These are phyloP conservation scores for Cicer bijugum DNA, from an alignment of 306 rosid species.

Conservation along the genomic window DNA sequence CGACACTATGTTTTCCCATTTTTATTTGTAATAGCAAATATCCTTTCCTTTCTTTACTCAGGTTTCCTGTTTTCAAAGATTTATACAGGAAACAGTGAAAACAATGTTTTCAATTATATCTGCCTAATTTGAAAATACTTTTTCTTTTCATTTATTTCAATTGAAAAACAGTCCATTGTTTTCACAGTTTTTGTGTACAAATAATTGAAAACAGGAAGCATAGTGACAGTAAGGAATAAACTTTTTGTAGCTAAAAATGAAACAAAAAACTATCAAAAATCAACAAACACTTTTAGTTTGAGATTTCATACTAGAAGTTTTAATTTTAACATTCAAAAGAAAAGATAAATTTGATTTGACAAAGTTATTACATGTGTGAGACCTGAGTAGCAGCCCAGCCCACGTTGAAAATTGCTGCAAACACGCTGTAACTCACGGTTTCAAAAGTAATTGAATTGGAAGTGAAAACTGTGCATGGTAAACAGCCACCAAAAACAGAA, in stretches of 20 bases:
- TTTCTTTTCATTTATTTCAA: too few species aligned
- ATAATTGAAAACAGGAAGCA: neutral
- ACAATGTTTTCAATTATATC: too few species aligned
- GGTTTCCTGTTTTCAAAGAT: too few species aligned
- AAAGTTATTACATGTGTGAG: constrained; percentile 83
- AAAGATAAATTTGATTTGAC: constrained; percentile 28
- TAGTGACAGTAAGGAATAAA: neutral
- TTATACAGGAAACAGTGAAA: too few species aligned
- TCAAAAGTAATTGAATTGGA: constrained; percentile 57
- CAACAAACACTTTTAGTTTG: neutral
- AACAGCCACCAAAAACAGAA: constrained; percentile 91
- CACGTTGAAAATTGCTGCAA: constrained; percentile 90
- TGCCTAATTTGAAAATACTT: too few species aligned
- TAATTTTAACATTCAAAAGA: constrained; percentile 24
- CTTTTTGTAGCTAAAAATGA: neutral
- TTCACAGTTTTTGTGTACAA: neutral
- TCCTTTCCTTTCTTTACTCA: too few species aligned
- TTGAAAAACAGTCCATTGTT: too few species aligned
- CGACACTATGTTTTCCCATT: constrained; percentile 5
- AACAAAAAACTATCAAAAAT: neutral
- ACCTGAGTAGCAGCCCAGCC: constrained; percentile 99
- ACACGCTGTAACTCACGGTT: constrained; percentile 83
- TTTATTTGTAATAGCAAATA: too few species aligned
- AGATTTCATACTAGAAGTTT: constrained; percentile 2
- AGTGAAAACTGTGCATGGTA: constrained; percentile 70